Conservation (phyloP, 1,284 basidiomycete genomes). For the Ceratobasidium sp. region DNA sequence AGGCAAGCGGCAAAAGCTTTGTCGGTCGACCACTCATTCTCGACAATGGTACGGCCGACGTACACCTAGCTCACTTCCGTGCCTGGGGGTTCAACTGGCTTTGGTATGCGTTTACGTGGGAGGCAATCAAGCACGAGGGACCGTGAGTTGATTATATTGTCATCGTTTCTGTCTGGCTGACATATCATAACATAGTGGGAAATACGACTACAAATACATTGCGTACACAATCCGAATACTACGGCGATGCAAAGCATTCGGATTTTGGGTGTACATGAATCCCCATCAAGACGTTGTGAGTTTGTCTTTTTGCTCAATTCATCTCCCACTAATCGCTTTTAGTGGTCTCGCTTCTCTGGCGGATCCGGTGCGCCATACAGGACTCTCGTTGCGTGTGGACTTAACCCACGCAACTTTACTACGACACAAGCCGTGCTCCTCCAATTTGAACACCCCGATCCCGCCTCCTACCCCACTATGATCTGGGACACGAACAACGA, state of each 20-base stretch:
- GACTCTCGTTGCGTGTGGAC: slow-evolving; percentile 92
- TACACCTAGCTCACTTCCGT: slow-evolving; percentile 85
- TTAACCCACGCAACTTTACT: slow-evolving; percentile 86
- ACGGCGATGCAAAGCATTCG: slow-evolving; percentile 90
- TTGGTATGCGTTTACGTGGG: slow-evolving; percentile 94
- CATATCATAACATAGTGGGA: too few relatives aligned
- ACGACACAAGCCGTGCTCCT: slow-evolving; percentile 87
- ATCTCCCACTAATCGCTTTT: background rate
- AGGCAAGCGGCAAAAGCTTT: slow-evolving; percentile 78
- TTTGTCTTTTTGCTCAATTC: slow-evolving; percentile 47
- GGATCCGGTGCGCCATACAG: slow-evolving; percentile 96
- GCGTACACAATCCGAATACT: slow-evolving; percentile 90
- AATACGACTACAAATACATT: slow-evolving; percentile 92
- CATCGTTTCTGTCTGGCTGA: too few relatives aligned
- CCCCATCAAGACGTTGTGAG: slow-evolving; percentile 96
- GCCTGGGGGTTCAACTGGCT: slow-evolving; percentile 96
- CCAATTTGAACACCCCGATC: slow-evolving; percentile 91
- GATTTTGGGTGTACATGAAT: slow-evolving; percentile 95
- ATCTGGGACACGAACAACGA: slow-evolving; percentile 97
- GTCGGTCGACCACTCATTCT: slow-evolving; percentile 81
- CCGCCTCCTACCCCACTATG: slow-evolving; percentile 86
- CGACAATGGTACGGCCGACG: slow-evolving; percentile 85
- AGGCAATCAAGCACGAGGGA: slow-evolving; percentile 90
- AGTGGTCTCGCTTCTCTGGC: slow-evolving; percentile 98
- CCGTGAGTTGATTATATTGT: slow-evolving; percentile 71